Evolutionary conservation across 306 rosid species (phyloP), one percentile per base, ranked within the genome.

Genomic region (Medicago truncatula): DNA sequence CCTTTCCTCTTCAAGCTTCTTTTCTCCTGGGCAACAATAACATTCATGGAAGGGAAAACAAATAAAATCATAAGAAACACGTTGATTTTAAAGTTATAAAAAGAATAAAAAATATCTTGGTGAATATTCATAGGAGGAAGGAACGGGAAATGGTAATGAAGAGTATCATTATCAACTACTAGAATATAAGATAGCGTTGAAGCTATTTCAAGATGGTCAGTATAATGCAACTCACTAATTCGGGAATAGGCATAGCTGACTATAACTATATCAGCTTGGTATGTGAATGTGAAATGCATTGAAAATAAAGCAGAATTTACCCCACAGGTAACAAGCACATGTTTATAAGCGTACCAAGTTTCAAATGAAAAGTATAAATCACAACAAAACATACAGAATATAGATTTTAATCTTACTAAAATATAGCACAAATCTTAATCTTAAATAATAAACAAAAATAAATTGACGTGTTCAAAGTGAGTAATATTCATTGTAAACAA

Each of bases 1-100:
- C 63, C 81, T 74, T 91, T 87, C 88, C 96, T 88, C 89, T 93
- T 93, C 60, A 67, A 80, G 52, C 85, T 53, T 76, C 64, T 78
- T 36, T 50, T 58, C 60, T 81, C 87, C 97, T 91, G 82, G 56
- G 76, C 71, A 85, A 20, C 31, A 28, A 28, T 3, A 3, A 28
- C 2, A 28, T 28, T 28, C 31, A 28, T 3, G 4, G 31, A 28
- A 28, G 31, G 31, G 31, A 28, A 28, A 21, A 25, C 28, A 25
- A 25, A 25, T 25, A 25, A 70, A 69, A 52, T 47, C 21, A 25
- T 43, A 63, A 49, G 72, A 7, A 82, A 59, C 7, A 0, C 17
- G 1, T 59, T 66, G 9, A 13, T 78, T 36, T 31, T 38, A 21
- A 31, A 53, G 65, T 67, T 76, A 38, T 10, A 43, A 70, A 53